These are phyloP conservation scores for Didymella lethalis DNA, from an alignment of 2,329 filamentous ascomycete species.

Conservation along the genomic window DNA sequence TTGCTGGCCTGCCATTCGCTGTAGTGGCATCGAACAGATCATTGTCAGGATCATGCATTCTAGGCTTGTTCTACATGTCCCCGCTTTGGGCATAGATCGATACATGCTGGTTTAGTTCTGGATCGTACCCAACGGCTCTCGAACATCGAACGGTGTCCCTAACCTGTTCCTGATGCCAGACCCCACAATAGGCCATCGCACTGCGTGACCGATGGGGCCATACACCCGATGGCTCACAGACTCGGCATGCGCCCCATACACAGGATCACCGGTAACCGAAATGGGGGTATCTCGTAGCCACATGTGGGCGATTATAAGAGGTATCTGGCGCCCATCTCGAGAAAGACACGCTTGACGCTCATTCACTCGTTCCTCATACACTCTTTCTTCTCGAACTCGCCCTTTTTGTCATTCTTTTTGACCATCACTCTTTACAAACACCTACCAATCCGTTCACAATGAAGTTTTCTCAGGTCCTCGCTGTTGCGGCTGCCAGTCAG, in stretches of 20 bases:
- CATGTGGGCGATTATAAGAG: slow-evolving; percentile 34
- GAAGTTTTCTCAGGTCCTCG: slow-evolving; percentile 43
- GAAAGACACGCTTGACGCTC: slow-evolving; percentile 44
- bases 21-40: slow-evolving; percentile 11
- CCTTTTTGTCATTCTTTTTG: slow-evolving; percentile 21
- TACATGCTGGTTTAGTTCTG: slow-evolving; percentile 1
- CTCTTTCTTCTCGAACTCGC: slow-evolving; percentile 31
- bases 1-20: slow-evolving; percentile 9
- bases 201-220: slow-evolving; percentile 23
- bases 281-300: slow-evolving; percentile 22
- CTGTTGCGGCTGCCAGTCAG: slow-evolving; percentile 39
- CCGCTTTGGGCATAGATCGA: slow-evolving; percentile 9
- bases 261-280: slow-evolving; percentile 30
- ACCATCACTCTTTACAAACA: slow-evolving; percentile 26
- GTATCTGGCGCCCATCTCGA: slow-evolving; percentile 12
- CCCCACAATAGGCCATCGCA: slow-evolving; percentile 25
- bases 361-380: slow-evolving; percentile 33
- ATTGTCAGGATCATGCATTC: slow-evolving; percentile 13
- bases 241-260: slow-evolving; percentile 20
- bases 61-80: slow-evolving; percentile 16
- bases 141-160: slow-evolving; percentile 28
- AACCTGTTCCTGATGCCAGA: slow-evolving; percentile 22
- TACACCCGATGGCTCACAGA: slow-evolving; percentile 25
- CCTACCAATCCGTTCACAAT: slow-evolving; percentile 31
- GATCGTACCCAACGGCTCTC: slow-evolving; percentile 22